Evolutionary conservation across 2,329 filamentous ascomycete genomes (phyloP), one percentile per base, ranked within the genome.

Genomic region (Nemania sp.): DNA sequence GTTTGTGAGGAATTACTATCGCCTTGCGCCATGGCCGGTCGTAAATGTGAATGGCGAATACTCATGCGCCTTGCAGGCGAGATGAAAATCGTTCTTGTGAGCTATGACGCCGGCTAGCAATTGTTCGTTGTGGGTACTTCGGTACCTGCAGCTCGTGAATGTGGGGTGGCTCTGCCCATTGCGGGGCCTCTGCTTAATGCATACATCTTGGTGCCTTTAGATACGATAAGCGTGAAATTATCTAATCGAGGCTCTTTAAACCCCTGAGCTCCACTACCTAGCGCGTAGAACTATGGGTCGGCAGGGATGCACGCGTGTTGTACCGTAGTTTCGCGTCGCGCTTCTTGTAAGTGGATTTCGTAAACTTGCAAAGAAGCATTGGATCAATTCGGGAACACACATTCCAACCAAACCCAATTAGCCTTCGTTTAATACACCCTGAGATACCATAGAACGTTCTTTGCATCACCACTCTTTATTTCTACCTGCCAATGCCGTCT

Each of bases 11-110:
- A 57, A 5, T 57, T 55, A 33, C 59, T 57, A 49, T 64, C 48
- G 58, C 72, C 64, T 65, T 67, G 66, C 31, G 66, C 67, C 65
- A 74, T 73, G 59, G 34, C 49, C 34, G 52, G 30, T 50, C 41
- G 52, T n/a, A n/a, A n/a, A n/a, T 15, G 41, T 30, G 52, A 40
- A 45, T 48, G 44, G n/a, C n/a, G n/a, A n/a, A n/a, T n/a, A n/a
- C n/a, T n/a, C n/a, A n/a, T n/a, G n/a, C n/a, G n/a, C n/a, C n/a
- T n/a, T n/a, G n/a, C 17, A 20, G 46, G 20, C 7, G 34, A 14
- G 36, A 50, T 30, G 26, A 47, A 50, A 59, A 56, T 34, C 36
- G 36, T 40, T 17, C 26, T 37, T 28, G 48, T 14, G 47, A 41
- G 20, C 39, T 48, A 60, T 54, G 49, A 49, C 53, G 56, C 51